Base-by-base conservation (phyloP, 352 stramenopile genomes). In the Pilasporangium apinafurcum region DNA sequence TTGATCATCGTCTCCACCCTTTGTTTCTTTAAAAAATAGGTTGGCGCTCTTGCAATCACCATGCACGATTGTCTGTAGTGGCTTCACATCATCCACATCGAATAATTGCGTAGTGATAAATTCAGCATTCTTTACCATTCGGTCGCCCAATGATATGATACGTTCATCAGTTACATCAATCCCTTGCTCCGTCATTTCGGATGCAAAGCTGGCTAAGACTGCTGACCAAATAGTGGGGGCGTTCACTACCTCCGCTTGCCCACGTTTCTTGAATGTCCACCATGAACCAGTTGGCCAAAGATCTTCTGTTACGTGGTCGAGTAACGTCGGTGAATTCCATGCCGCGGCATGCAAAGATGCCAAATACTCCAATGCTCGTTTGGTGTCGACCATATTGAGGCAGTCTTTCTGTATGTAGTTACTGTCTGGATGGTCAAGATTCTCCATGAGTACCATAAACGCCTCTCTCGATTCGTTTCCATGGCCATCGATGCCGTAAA, bases 1-100 rank as follows among this genome's bases (percentile, higher is more conserved):
- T 5, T 63, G 56, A n/a, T n/a, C n/a, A n/a, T n/a, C n/a, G n/a
- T n/a, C n/a, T n/a, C n/a, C n/a, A n/a, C n/a, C n/a, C 8, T 66
- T 59, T 22, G 49, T 29, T 0, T 54, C 27, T 13, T 83, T 37
- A 34, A 88, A 88, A 42, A 85, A 85, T 8, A 88, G 44, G 37
- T 88, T 88, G 38, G 66, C 69, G 22, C 65, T 82, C 59, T 88
- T 88, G 51, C 75, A 81, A 44, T 88, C 75, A 14, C 75, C 75
- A 35, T 88, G 75, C 5, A 88, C 52, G 17, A 88, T 36, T 4
- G 69, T 83, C 24, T 54, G 53, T 21, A 71, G 50, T 8, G n/a
- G 9, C 28, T 5, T 18, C 30, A 53, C 13, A 10, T 29, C 48
- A 26, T 45, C 46, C n/a, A n/a, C n/a, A 5, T 68, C 44, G 8